Base-by-base conservation (phyloP, 192 early-diverging fungal genomes). In the Fimicolochytrium jonesii region DNA sequence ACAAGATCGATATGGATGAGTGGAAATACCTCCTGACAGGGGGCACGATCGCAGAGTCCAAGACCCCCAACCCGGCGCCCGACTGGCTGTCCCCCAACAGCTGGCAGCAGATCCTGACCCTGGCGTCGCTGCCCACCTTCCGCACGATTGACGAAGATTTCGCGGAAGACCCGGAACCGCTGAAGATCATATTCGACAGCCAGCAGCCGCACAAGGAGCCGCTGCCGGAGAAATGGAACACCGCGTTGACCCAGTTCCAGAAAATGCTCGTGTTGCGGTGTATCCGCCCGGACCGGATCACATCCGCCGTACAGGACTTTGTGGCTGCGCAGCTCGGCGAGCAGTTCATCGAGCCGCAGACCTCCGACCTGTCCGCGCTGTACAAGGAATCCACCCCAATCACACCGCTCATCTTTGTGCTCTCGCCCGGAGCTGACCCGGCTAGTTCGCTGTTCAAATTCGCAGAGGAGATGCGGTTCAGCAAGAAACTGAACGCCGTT, bases 21-120 rank as follows among this genome's bases (percentile, higher is more conserved):
- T 79, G 78, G 77, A 73, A 69, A 57, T 86, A 83, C 71, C 43
- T 86, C 25, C 61, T 86, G 4, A 74, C 84, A 3, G 84, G 84
- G 4, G 71, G 78, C 9, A 64, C 61, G 5, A 59, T 36, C 3
- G 46, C 39, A 39, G 75, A 82, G 0, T 70, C 69, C 42, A 61
- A 50, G 32, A 33, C 61, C 26, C 69, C 28, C 20, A 79, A 84
- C 46, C 79, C 79, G 1, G 82, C 78, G 11, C 67, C 76, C 7
- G 72, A 75, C 47, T 84, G 82, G 81, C 67, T 83, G 34, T 67
- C 79, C 13, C 62, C 46, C 18, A 57, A 72, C 41, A 71, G 62
- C 39, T 83, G 81, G 81, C 54, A 56, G 6, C 77, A 82, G 67
- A 69, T 83, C 25, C 60, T 77, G 23, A 63, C 75, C 2, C 51